Percentiles rank a stretch among this genome's conserved stretches.
These are phyloP conservation scores for Hypoxylon sp. DNA, from an alignment of 2,329 filamentous ascomycete genomes.

Conservation along the genomic window DNA sequence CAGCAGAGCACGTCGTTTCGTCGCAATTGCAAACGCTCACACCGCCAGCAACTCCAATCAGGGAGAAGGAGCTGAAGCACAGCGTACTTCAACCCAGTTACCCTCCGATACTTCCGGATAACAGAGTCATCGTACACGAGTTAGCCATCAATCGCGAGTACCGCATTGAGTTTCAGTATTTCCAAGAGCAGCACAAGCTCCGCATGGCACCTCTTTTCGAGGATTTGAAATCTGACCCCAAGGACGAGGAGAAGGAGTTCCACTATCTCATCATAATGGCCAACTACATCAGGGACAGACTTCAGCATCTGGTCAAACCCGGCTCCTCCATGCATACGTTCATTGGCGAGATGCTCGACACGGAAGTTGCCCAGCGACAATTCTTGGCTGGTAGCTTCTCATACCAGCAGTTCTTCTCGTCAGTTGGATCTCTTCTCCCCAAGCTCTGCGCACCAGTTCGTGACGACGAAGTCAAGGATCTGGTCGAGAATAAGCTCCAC, in stretches of 20 bases:
- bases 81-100: slow-evolving; percentile 58
- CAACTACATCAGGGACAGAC: slow-evolving; percentile 77
- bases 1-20: slow-evolving; percentile 57
- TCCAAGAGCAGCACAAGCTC: slow-evolving; percentile 68
- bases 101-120: slow-evolving; percentile 75
- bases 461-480: slow-evolving; percentile 80
- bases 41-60: slow-evolving; percentile 66
- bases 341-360: slow-evolving; percentile 82
- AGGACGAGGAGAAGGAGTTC: slow-evolving; percentile 75
- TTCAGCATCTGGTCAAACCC: slow-evolving; percentile 78
- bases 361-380: slow-evolving; percentile 77
- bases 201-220: slow-evolving; percentile 65
- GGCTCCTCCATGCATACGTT: slow-evolving; percentile 81
- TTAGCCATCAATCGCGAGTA: slow-evolving; percentile 85
- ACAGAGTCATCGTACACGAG: slow-evolving; percentile 83
- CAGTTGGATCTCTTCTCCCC: slow-evolving; percentile 81
- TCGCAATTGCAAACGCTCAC: slow-evolving; percentile 66
- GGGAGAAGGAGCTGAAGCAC: slow-evolving; percentile 58
- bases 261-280: slow-evolving; percentile 79
- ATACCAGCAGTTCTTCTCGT: slow-evolving; percentile 83
- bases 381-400: slow-evolving; percentile 81
- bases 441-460: slow-evolving; percentile 85
- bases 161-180: slow-evolving; percentile 75
- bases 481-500: slow-evolving; percentile 73
- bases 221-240: slow-evolving; percentile 76